A percentile compares a stretch with the other conserved stretches of the same genome.
Evolutionary conservation across 2,329 filamentous ascomycete genomes (phyloP).

Genomic region (Periconia macrospinosa): DNA sequence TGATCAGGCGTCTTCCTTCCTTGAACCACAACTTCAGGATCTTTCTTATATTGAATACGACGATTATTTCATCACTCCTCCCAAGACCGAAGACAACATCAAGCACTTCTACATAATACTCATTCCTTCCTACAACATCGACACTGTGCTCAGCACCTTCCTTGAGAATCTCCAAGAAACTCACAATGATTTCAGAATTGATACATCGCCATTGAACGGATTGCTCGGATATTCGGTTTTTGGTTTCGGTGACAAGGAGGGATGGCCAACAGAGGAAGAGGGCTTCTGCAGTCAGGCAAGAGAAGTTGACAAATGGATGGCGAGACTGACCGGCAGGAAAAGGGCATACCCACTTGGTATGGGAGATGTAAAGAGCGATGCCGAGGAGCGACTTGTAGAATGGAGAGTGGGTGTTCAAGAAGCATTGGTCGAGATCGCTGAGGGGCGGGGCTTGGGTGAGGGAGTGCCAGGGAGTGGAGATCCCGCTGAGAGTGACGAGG

Average conservation of each 20-base stretch:
- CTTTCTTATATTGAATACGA: constrained; percentile 88
- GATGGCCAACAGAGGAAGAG: constrained; percentile 87
- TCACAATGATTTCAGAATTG: constrained; percentile 94
- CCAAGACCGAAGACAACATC: constrained; percentile 59
- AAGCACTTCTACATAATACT: constrained; percentile 82
- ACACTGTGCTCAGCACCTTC: constrained; percentile 86
- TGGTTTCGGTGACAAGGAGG: constrained; percentile 87
- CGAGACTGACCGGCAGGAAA: constrained; percentile 85
- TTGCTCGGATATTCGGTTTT: constrained; percentile 90
- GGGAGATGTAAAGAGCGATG: constrained; percentile 81
- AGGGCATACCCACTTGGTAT: constrained; percentile 86
- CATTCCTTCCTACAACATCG: constrained; percentile 91
- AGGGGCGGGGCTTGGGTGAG: constrained; percentile 61
- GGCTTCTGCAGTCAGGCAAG: constrained; percentile 93
- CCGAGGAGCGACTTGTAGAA: constrained; percentile 67
- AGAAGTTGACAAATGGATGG: constrained; percentile 94
- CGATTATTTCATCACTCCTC: constrained; percentile 82
- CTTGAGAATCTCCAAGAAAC: constrained; percentile 87
- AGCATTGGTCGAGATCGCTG: constrained; percentile 63
- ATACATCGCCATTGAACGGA: constrained; percentile 76
- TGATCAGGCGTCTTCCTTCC: constrained; percentile 43
- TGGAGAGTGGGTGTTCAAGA: constrained; percentile 78
- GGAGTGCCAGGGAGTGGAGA: constrained; percentile 80
- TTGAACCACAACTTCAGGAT: constrained; percentile 70
- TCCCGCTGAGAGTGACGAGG: constrained; percentile 80